Evolutionary conservation across 352 stramenopile species (phyloP).

Genomic region (Pythium volutum): DNA sequence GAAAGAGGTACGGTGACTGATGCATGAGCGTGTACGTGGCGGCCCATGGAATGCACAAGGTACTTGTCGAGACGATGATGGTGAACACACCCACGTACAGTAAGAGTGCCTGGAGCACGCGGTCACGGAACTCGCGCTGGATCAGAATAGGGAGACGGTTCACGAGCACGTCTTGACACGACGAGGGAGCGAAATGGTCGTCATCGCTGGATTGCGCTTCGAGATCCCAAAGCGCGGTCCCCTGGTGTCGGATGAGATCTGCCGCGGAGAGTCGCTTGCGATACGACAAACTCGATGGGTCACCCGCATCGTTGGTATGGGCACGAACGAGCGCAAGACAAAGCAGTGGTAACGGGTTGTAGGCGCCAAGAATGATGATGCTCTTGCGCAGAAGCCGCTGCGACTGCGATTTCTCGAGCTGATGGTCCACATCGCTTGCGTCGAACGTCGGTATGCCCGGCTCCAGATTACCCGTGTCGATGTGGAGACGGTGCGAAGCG

Average conservation of each 20-base stretch:
- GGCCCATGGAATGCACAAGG: not conserved
- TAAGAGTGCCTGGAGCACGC: slow-evolving; percentile 12
- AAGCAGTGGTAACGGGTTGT: slow-evolving; percentile 20
- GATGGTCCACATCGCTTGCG: slow-evolving; percentile 13
- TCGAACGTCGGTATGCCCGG: slow-evolving; percentile 11
- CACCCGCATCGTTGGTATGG: not conserved
- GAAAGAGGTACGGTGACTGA: slow-evolving; percentile 3
- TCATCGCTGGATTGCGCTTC: slow-evolving; percentile 1
- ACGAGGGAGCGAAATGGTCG: no score
- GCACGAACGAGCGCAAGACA: slow-evolving; percentile 15
- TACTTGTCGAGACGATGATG: not conserved
- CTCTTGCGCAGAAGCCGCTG: slow-evolving; percentile 11
- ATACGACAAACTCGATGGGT: not conserved
- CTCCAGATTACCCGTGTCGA: not conserved
- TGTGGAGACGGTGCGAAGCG: not conserved
- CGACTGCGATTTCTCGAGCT: slow-evolving; percentile 9
- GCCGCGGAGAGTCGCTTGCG: not conserved
- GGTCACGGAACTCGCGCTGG: slow-evolving; percentile 25
- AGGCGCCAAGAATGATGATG: slow-evolving; percentile 13
- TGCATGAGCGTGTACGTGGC: not conserved
- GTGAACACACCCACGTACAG: slow-evolving; percentile 1
- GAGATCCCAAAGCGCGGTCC: not conserved
- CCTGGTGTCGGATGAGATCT: not conserved
- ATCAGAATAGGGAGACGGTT: slow-evolving; percentile 2
- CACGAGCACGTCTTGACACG: slow-evolving; percentile 7